These are phyloP conservation scores for Aspergillus terreus DNA, from an alignment of 2,329 filamentous ascomycete genomes.

Conservation along the genomic window DNA sequence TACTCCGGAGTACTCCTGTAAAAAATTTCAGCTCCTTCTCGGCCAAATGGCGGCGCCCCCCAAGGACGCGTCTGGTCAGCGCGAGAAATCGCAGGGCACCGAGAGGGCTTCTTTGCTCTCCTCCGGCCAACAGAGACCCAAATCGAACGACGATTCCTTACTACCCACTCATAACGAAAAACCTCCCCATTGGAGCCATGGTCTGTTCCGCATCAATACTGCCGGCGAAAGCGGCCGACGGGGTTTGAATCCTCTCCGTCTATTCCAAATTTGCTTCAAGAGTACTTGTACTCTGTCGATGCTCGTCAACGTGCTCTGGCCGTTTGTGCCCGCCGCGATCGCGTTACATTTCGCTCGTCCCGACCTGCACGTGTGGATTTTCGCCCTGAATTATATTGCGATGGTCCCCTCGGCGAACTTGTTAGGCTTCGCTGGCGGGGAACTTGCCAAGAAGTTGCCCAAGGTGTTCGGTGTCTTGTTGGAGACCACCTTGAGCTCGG, in stretches of 20 bases:
- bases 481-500: slow-evolving; percentile 61
- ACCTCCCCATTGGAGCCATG: slow-evolving; percentile 11
- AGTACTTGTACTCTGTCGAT: slow-evolving; percentile 63
- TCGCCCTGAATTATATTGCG: slow-evolving; percentile 68
- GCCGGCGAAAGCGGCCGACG: slow-evolving; percentile 65
- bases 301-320: slow-evolving; percentile 69
- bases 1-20: no score
- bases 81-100: slow-evolving; percentile 1
- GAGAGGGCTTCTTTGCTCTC: slow-evolving; percentile 6
- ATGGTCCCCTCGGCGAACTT: slow-evolving; percentile 75
- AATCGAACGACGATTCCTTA: slow-evolving; percentile 13
- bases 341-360: slow-evolving; percentile 57
- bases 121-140: slow-evolving; percentile 12
- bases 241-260: slow-evolving; percentile 62
- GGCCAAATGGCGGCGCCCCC: background rate
- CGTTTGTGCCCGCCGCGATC: slow-evolving; percentile 68
- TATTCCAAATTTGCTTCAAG: slow-evolving; percentile 60
- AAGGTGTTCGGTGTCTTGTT: slow-evolving; percentile 57
- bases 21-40: background rate
- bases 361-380: slow-evolving; percentile 60
- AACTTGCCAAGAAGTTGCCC: slow-evolving; percentile 69
- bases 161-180: slow-evolving; percentile 26
- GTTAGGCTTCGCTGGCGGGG: slow-evolving; percentile 69
- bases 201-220: slow-evolving; percentile 33
- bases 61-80: slow-evolving; percentile 5